Evolutionary conservation across 768 basidiomycete genomes (phyloP).

Genomic region (Leccinum uliginosum): DNA sequence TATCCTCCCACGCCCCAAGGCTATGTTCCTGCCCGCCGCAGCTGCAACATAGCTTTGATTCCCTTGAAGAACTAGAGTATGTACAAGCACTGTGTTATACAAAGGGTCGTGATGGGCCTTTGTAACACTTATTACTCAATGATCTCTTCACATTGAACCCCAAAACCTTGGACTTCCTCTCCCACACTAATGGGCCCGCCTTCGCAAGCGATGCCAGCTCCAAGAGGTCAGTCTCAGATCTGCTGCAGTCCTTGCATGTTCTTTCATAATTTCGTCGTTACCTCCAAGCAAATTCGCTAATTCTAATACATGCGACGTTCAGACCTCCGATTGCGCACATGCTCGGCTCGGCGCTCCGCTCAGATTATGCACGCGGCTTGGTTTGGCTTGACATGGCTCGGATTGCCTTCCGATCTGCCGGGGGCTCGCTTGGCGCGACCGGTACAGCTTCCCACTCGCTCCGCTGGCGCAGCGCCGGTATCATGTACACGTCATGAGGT

Average conservation of each 20-base stretch:
- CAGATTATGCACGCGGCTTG: neutral
- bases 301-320: neutral
- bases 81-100: neutral
- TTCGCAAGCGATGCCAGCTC: constrained; percentile 10
- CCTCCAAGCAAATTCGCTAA: neutral
- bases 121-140: neutral
- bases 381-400: neutral
- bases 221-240: neutral
- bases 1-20: neutral
- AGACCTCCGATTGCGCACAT: neutral
- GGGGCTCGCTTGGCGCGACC: neutral
- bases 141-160: neutral
- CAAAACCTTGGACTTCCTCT: neutral
- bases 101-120: neutral
- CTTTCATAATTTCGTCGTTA: constrained; percentile 11
- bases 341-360: neutral
- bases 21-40: neutral
- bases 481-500: neutral
- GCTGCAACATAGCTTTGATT: no score
- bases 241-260: constrained; percentile 3
- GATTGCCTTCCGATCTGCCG: neutral
- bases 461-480: neutral
- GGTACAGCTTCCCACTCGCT: neutral
- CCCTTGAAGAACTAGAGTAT: no score
- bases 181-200: neutral